A percentile compares a stretch with the other conserved stretches of the same genome.
These are phyloP conservation scores for Mortierella alpina DNA, from an alignment of 192 early-diverging fungal genomes.

Conservation along the genomic window DNA sequence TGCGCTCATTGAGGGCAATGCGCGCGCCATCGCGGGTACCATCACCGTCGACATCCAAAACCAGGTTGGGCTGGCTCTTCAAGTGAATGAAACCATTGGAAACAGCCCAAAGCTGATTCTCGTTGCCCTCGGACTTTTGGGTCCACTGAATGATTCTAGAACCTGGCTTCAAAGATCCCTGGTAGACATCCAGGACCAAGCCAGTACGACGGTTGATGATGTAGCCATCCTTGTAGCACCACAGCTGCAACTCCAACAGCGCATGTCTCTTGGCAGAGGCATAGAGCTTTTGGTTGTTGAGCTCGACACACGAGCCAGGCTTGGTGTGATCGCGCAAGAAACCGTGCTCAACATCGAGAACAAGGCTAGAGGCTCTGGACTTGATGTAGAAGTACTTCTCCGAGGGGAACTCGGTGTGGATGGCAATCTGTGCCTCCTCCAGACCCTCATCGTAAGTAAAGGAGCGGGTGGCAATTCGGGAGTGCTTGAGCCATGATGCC, in stretches of 20 bases:
- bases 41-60: slow-evolving; percentile 49
- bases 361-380: slow-evolving; percentile 44
- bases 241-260: slow-evolving; percentile 48
- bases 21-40: slow-evolving; percentile 46
- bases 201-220: slow-evolving; percentile 52
- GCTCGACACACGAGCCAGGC: slow-evolving; percentile 35
- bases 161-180: slow-evolving; percentile 18
- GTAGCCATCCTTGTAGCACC: slow-evolving; percentile 45
- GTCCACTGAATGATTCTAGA: slow-evolving; percentile 38
- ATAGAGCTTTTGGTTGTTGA: slow-evolving; percentile 41
- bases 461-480: background rate
- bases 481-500: background rate
- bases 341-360: slow-evolving; percentile 45
- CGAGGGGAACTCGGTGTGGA: slow-evolving; percentile 21
- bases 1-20: slow-evolving; percentile 44
- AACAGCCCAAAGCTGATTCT: slow-evolving; percentile 39
- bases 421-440: slow-evolving; percentile 25
- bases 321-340: slow-evolving; percentile 52
- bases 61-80: slow-evolving; percentile 30
- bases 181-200: slow-evolving; percentile 30
- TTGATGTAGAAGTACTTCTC: slow-evolving; percentile 50
- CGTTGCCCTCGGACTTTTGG: slow-evolving; percentile 34
- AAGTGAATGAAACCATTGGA: slow-evolving; percentile 42
- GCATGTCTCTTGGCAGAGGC: slow-evolving; percentile 38
- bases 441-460: slow-evolving; percentile 14